Base-by-base conservation (phyloP, 805 yeast species). In the Yamadazyma philogaea region DNA sequence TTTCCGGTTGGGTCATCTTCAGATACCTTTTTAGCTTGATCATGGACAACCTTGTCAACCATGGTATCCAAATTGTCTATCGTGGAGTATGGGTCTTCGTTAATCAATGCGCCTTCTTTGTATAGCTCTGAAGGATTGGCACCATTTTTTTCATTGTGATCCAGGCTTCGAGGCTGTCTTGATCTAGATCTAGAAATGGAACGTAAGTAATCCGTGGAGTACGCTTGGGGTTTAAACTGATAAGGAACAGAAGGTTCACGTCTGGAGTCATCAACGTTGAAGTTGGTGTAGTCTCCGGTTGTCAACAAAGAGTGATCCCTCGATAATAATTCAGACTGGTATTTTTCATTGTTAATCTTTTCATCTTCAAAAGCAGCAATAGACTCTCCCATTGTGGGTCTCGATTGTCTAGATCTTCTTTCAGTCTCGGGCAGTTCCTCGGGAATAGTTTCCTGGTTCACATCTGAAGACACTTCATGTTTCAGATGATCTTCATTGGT, bases 131-230 rank as follows among this genome's bases (percentile, higher is more conserved):
- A 43, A 11, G 63, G 55, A 39, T 59, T 53, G 11, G 64, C 61
- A 47, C 57, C 65, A 48, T 60, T 61, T 40, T 60, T 61, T 36
- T 60, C 64, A 39, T 55, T 53, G 17, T 43, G 32, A 19, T 47
- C 48, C 4, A 15, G 53, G 4, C 27, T 40, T 14, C 39, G 34
- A 20, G 60, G 57, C 21, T 66, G 68, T 59, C 84, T 70, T 6
- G 84, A 77, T 53, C 85, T 68, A 1, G 85, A 79, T 58, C 85
- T 68, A 1, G 86, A 81, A 34, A 81, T 78, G 1, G 84, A 77
- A 51, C 89, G 74, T 49, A 84, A 66, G 55, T 81, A 84, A 46
- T 77, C 68, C 31, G 75, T 60, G 0, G 81, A 74, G n/a, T 78
- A 61, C 21, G 50, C 53, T 1, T 72, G 54, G 12, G 38, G 22